Base-by-base conservation (phyloP, 2,329 filamentous ascomycete genomes). In the Aureobasidium sp. region DNA sequence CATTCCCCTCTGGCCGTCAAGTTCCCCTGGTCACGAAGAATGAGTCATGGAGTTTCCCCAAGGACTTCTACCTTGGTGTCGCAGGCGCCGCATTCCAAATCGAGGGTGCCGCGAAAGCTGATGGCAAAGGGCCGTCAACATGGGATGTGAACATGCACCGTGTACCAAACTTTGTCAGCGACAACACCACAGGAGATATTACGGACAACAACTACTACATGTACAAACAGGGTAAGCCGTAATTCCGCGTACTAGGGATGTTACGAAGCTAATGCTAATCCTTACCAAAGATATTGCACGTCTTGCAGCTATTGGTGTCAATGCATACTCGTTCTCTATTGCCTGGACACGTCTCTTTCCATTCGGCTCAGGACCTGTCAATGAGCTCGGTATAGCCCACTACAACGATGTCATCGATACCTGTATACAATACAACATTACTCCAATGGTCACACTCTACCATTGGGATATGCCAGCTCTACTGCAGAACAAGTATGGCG, bases 281-380 rank as follows among this genome's bases (percentile, higher is more conserved):
- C 51, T 65, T 15, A 51, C 65, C 8, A 27, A 19, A 47, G 45
- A 69, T 40, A 66, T 69, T 38, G 65, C 65, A 74, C 57, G 72
- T 71, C 31, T 80, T 75, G 67, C 77, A 6, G 70, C 72, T 1
- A 62, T 74, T 9, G 72, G 72, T 6, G 64, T 73, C 3, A 68
- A 69, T 11, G 65, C 68, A 8, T 74, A 71, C 59, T 70, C 68
- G 21, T 80, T 80, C 67, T 75, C 73, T 2, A 75, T 81, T 45
- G 71, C 77, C 0, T 81, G 78, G 78, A 70, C 74, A 1, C 73
- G 79, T 0, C 77, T 81, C 53, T 68, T 80, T 13, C 79, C 79
- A 0, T 80, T 81, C 58, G 77, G 74, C 3, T 71, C 71, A 0
- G 75, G 72, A 9, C 75, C 76, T 0, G 69, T 81, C 60, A 81